These are phyloP conservation scores for Westerdykella sp. DNA, from an alignment of 2,329 filamentous ascomycete genomes.

Conservation along the genomic window DNA sequence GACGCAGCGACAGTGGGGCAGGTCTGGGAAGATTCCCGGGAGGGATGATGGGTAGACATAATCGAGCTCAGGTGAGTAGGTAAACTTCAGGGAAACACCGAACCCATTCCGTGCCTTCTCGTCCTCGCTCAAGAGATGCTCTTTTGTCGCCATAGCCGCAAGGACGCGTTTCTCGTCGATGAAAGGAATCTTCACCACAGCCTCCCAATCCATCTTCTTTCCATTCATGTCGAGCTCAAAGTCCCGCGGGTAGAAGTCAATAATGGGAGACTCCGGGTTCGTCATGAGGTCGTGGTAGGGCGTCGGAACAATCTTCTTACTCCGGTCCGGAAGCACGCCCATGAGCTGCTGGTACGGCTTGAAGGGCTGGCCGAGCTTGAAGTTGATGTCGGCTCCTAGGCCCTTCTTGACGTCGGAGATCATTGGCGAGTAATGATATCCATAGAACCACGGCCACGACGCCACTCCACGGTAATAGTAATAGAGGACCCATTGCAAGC, in stretches of 20 bases:
- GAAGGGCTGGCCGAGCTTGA: constrained; percentile 92
- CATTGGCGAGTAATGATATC: constrained; percentile 94
- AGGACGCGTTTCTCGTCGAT: constrained; percentile 88
- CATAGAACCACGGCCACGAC: constrained; percentile 98
- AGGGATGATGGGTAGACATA: constrained; percentile 84
- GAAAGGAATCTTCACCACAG: constrained; percentile 97
- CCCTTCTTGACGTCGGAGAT: constrained; percentile 93
- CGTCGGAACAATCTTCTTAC: constrained; percentile 87
- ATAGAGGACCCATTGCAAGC: constrained; percentile 93
- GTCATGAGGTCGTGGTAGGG: constrained; percentile 94
- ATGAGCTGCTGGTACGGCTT: constrained; percentile 93
- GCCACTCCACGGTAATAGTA: constrained; percentile 98
- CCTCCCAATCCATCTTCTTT: constrained; percentile 99
- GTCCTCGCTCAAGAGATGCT: constrained; percentile 67
- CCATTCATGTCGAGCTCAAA: constrained; percentile 99
- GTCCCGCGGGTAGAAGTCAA: constrained; percentile 95
- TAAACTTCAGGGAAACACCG: constrained; percentile 88
- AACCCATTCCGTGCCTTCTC: constrained; percentile 84
- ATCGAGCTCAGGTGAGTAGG: constrained; percentile 68
- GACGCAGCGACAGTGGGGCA: constrained; percentile 79
- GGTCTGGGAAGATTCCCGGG: constrained; percentile 82
- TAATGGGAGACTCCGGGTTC: constrained; percentile 79
- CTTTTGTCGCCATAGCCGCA: constrained; percentile 77
- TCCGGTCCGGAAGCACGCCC: constrained; percentile 94
- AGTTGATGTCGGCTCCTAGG: constrained; percentile 78